These are phyloP conservation scores for Calophaca sinica DNA, from an alignment of 306 rosid genomes.

Conservation along the genomic window DNA sequence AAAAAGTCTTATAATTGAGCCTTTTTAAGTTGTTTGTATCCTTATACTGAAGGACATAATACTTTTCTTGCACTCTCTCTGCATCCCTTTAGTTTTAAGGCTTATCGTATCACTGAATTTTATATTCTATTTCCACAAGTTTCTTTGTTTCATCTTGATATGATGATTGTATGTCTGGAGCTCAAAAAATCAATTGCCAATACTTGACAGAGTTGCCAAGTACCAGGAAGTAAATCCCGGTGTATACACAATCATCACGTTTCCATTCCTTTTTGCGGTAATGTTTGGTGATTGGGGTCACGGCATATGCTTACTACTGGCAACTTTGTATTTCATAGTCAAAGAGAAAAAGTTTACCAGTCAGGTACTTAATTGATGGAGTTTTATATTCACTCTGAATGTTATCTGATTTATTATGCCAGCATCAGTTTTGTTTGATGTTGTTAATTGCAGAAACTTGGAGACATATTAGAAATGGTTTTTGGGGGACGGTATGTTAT, in stretches of 20 bases:
- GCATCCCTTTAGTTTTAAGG: background rate
- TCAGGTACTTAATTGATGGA: conserved; percentile 61
- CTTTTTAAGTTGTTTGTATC: background rate
- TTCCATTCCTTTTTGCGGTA: conserved; percentile 90
- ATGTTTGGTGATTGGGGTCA: conserved; percentile 96
- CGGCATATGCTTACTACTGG: conserved; percentile 84
- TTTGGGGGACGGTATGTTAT: conserved; percentile 83
- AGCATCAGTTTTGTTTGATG: conserved; percentile 47
- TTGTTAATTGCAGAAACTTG: conserved; percentile 75
- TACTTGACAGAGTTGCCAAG: conserved; percentile 69
- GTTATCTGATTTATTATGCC: conserved; percentile 34
- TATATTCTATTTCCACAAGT: conserved; percentile 20
- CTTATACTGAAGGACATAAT: background rate
- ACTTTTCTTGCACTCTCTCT: conserved; percentile 1
- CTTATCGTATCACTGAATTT: conserved; percentile 6
- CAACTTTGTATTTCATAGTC: conserved; percentile 68
- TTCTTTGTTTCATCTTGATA: conserved; percentile 35
- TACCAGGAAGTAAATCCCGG: conserved; percentile 86
- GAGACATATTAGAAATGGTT: conserved; percentile 84
- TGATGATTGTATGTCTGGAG: background rate
- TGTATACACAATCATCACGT: conserved; percentile 72
- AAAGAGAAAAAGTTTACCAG: conserved; percentile 65
- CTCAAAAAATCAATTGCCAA: conserved; percentile 21
- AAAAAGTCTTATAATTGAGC: background rate
- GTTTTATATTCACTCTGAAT: conserved; percentile 25